phyloP scores from a whole-genome alignment of 495 filamentous ascomycete genomes.

The Penicillium egyptiacum region DNA sequence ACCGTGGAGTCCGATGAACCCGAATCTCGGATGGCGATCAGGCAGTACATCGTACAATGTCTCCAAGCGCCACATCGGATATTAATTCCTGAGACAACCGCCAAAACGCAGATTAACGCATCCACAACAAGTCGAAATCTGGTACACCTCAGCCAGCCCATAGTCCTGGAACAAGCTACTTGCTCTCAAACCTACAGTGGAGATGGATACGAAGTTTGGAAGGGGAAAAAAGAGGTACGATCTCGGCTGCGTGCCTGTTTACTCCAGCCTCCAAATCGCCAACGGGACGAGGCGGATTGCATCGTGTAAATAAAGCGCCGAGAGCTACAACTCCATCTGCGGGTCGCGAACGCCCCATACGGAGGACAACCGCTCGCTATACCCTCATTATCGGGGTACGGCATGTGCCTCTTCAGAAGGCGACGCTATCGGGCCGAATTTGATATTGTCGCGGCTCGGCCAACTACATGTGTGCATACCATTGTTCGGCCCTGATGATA shows the following conservation, averaged over 20 bases:
- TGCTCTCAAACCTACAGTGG: constrained; percentile 1
- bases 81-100: neutral
- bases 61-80: neutral
- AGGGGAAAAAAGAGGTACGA: neutral
- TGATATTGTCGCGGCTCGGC: neutral
- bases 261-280: neutral
- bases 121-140: neutral
- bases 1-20: neutral
- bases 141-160: neutral
- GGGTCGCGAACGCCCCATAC: neutral
- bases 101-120: neutral
- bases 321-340: constrained; percentile 1
- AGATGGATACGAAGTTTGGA: neutral
- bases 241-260: neutral
- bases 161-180: neutral
- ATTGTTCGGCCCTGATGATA: neutral
- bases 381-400: neutral
- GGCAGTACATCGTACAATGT: neutral
- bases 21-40: neutral
- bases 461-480: neutral
- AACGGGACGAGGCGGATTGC: neutral
- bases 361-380: neutral
- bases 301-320: neutral
- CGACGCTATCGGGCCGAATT: constrained; percentile 1
- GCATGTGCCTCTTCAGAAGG: neutral